Evolutionary conservation across 495 filamentous ascomycete species (phyloP).

Genomic region (Chaetomidium leptoderma): DNA sequence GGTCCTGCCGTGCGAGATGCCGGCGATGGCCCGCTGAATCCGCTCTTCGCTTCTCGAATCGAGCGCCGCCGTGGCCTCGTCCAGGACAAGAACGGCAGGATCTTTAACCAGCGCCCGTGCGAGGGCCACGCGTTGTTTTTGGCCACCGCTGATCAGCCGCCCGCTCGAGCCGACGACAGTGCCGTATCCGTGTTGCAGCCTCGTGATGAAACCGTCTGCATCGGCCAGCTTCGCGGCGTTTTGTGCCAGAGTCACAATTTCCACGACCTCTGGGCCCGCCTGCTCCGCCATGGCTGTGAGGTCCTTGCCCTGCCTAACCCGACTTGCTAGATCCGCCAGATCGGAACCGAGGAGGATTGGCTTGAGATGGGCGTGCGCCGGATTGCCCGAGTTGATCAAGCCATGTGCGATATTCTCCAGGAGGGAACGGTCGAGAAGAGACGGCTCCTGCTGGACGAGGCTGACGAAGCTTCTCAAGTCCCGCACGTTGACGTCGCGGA

Average conservation of each 20-base stretch:
- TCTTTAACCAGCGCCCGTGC: slow-evolving; percentile 84
- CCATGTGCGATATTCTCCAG: slow-evolving; percentile 67
- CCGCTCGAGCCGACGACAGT: slow-evolving; percentile 48
- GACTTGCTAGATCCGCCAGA: slow-evolving; percentile 10
- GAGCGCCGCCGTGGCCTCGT: slow-evolving; percentile 87
- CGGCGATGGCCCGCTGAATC: slow-evolving; percentile 85
- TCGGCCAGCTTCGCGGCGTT: slow-evolving; percentile 38
- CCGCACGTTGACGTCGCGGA: slow-evolving; percentile 54
- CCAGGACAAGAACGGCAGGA: slow-evolving; percentile 80
- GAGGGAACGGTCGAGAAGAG: slow-evolving; percentile 60
- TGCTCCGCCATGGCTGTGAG: slow-evolving; percentile 25
- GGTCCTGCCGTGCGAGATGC: slow-evolving; percentile 74
- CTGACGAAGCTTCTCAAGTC: slow-evolving; percentile 54
- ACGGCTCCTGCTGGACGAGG: slow-evolving; percentile 65
- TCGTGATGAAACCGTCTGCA: slow-evolving; percentile 36
- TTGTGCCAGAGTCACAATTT: slow-evolving; percentile 33
- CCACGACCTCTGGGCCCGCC: slow-evolving; percentile 24
- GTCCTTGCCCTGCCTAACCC: slow-evolving; percentile 14
- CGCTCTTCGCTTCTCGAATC: slow-evolving; percentile 92
- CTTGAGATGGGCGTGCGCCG: slow-evolving; percentile 36
- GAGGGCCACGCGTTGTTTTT: slow-evolving; percentile 60
- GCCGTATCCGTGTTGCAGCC: slow-evolving; percentile 40
- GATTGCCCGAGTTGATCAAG: slow-evolving; percentile 53
- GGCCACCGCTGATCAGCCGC: slow-evolving; percentile 51
- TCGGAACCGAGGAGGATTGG: slow-evolving; percentile 13